Evolutionary conservation across 306 rosid species (phyloP).

Genomic region (Mimosa bimucronata): DNA sequence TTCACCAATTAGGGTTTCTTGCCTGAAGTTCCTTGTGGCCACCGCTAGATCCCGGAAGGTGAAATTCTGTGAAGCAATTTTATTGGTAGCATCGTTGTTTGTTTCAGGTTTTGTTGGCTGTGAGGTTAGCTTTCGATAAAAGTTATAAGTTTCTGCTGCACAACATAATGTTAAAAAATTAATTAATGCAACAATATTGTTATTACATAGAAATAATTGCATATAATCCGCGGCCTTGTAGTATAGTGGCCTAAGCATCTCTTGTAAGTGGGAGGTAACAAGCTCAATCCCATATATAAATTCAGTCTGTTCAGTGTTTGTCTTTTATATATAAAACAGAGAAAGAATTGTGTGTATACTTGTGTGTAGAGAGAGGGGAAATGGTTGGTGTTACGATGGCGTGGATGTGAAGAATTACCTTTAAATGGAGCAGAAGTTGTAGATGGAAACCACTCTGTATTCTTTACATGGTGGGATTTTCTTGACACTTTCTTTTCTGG

Average conservation of each 20-base stretch:
- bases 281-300: no score
- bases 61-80: constrained; percentile 56
- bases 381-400: neutral
- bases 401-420: neutral
- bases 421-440: neutral
- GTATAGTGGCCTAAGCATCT: no score
- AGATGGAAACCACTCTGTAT: constrained; percentile 11
- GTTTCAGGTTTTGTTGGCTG: constrained; percentile 32
- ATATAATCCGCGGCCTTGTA: neutral
- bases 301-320: no score
- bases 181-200: neutral
- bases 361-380: neutral
- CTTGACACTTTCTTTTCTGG: constrained; percentile 33
- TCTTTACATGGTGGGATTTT: constrained; percentile 25
- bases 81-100: constrained; percentile 53
- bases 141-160: constrained; percentile 44
- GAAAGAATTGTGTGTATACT: neutral
- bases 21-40: constrained; percentile 79
- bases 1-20: constrained; percentile 71
- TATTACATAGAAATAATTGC: neutral
- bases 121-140: constrained; percentile 4
- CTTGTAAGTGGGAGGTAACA: no score
- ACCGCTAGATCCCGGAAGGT: constrained; percentile 59
- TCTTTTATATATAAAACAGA: no score
- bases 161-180: neutral